Conservation (phyloP, 371 early-diverging fungal species). For the Mucor irregularis region DNA sequence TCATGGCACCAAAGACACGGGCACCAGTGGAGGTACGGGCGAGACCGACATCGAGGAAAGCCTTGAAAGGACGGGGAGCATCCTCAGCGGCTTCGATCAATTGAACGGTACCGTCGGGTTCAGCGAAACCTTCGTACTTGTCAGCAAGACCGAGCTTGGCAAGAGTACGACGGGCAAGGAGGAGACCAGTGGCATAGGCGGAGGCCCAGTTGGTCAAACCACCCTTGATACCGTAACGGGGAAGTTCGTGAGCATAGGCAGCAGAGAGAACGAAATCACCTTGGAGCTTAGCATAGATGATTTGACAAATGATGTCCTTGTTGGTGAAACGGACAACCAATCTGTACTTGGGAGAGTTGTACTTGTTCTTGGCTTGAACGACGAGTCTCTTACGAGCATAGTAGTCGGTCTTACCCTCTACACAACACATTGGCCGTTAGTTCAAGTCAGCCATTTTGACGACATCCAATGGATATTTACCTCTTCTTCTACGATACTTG, state of each 20-base stretch:
- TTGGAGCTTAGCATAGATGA: constrained; percentile 97
- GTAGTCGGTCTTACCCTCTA: constrained; percentile 99
- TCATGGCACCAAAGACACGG: constrained; percentile 98
- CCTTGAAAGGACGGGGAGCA: constrained; percentile 98
- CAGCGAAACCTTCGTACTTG: constrained; percentile 94
- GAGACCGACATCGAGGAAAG: constrained; percentile 99
- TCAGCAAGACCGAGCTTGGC: constrained; percentile 93
- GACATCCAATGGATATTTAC: constrained; percentile 54
- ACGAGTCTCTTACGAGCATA: constrained; percentile 98
- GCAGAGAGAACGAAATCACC: constrained; percentile 98
- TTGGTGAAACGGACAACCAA: constrained; percentile 99
- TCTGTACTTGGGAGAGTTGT: constrained; percentile 99
- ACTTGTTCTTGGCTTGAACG: constrained; percentile 99
- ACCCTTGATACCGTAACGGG: constrained; percentile 97
- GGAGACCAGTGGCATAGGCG: constrained; percentile 98
- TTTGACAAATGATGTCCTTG: constrained; percentile 97
- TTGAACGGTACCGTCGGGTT: constrained; percentile 91
- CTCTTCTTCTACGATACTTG: constrained; percentile 98
- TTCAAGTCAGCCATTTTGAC: no score
- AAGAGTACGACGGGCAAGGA: constrained; percentile 96
- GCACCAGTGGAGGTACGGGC: constrained; percentile 98
- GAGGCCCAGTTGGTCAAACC: constrained; percentile 99
- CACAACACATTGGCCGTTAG: no score
- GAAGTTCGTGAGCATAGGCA: constrained; percentile 99
- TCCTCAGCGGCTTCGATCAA: constrained; percentile 92